These are phyloP conservation scores for Platismatia glauca DNA, from an alignment of 495 filamentous ascomycete species.

Conservation along the genomic window DNA sequence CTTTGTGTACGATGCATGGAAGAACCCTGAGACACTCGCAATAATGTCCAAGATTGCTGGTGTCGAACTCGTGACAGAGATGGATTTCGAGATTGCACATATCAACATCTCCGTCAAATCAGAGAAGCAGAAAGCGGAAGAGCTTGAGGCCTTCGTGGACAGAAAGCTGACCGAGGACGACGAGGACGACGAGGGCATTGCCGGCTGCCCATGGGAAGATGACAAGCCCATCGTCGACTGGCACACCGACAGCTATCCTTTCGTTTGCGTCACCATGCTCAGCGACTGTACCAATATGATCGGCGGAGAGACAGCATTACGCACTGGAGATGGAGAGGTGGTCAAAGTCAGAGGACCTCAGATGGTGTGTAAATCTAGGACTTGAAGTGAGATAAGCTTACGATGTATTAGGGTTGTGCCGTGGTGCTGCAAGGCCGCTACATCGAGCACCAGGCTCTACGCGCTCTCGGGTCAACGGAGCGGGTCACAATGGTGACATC, in stretches of 20 bases:
- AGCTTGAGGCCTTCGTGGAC: conserved; percentile 32
- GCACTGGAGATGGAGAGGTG: conserved; percentile 51
- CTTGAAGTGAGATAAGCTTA: conserved; percentile 10
- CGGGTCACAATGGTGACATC: conserved; percentile 68
- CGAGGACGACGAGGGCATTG: conserved; percentile 40
- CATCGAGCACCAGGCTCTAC: conserved; percentile 62
- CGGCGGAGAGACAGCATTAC: conserved; percentile 62
- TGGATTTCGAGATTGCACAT: conserved; percentile 68
- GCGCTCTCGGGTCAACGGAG: conserved; percentile 53
- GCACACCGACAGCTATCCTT: conserved; percentile 69
- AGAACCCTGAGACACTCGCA: conserved; percentile 50
- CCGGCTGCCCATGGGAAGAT: conserved; percentile 48
- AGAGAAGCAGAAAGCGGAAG: conserved; percentile 44
- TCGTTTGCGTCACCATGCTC: conserved; percentile 70
- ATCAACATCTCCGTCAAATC: conserved; percentile 59
- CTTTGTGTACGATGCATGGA: conserved; percentile 66
- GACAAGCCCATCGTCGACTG: conserved; percentile 60
- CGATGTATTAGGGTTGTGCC: conserved; percentile 47
- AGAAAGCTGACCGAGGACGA: conserved; percentile 32
- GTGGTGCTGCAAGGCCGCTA: conserved; percentile 64
- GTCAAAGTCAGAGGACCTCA: conserved; percentile 61
- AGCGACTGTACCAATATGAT: conserved; percentile 62
- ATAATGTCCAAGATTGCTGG: conserved; percentile 65
- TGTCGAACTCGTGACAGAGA: conserved; percentile 59
- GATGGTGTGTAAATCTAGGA: conserved; percentile 39